phyloP scores from a whole-genome alignment of 1,284 basidiomycete species.

The Phlebopus sp. region DNA sequence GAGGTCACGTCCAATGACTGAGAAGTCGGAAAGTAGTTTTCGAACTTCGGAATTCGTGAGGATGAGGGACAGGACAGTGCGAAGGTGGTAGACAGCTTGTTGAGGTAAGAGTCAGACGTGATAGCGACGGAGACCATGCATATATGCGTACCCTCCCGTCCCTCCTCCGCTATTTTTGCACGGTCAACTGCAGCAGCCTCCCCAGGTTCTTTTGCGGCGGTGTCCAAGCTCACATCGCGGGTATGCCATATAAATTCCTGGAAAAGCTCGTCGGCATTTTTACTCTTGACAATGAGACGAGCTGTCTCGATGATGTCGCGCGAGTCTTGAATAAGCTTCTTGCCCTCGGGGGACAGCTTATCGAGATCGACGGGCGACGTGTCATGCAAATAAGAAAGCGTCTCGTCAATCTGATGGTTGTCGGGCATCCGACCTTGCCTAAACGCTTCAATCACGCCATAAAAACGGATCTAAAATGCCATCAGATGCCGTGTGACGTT shows the following conservation, averaged over 20 bases:
- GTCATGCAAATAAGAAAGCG: constrained; percentile 64
- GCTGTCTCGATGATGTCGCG: constrained; percentile 72
- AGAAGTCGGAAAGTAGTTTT: constrained; percentile 83
- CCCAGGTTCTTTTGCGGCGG: constrained; percentile 42
- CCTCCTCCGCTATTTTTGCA: constrained; percentile 58
- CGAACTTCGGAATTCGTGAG: constrained; percentile 90
- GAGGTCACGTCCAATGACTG: constrained; percentile 82
- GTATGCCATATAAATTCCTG: constrained; percentile 86
- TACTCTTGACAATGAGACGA: constrained; percentile 67
- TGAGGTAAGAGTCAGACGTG: neutral
- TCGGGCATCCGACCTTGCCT: constrained; percentile 75
- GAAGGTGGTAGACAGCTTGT: constrained; percentile 80
- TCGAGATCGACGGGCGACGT: constrained; percentile 66
- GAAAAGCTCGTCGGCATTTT: constrained; percentile 88
- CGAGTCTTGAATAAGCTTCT: constrained; percentile 71
- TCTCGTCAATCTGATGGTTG: constrained; percentile 76
- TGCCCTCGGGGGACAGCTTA: constrained; percentile 75
- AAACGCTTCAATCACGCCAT: constrained; percentile 77
- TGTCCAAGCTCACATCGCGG: constrained; percentile 48
- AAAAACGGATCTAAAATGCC: constrained; percentile 55
- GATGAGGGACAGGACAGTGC: constrained; percentile 79
- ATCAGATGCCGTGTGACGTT: neutral
- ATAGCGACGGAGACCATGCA: neutral
- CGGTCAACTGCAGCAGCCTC: constrained; percentile 51
- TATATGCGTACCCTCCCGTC: constrained; percentile 48